Base-by-base conservation (phyloP, 176 grass and related monocot genomes). In the Ensete ventricosum region DNA sequence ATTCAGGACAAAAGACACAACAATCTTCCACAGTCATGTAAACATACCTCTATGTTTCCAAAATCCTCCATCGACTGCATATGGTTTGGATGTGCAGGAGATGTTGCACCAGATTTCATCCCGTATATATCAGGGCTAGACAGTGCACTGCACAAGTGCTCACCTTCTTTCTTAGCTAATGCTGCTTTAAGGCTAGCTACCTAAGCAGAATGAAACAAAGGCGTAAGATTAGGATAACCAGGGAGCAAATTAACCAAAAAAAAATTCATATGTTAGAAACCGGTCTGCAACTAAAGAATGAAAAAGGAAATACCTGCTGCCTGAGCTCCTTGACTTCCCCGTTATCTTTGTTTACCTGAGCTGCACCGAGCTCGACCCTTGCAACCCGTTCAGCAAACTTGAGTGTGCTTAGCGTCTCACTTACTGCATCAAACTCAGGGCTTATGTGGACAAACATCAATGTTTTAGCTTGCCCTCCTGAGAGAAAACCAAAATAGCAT, bases 391-490 rank as follows among this genome's bases (percentile, higher is more conserved):
- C 90, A 65, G 90, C 90, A 78, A 97, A 97, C 62, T 97, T 93
- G 21, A 97, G 87, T 20, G 94, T 91, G 84, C 94, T 91, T 81
- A 93, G 25, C 43, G 83, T 91, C 72, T 93, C 94, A 64, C 88
- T 70, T 12, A 85, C 67, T 53, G 84, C 64, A 49, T 97, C 88
- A 49, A 43, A 69, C 80, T 97, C 88, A 14, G 94, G 88, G 49
- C 84, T 87, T 85, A 93, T 91, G 80, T 97, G 94, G 79, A 97
- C 88, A 59, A 97, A 97, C 94, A 97, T 93, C 75, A 97, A 69
- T 0, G 94, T 91, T 81, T 97, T 97, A 76, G 94, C 94, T 83
- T 97, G 94, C 24, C 94, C 94, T 60, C 94, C 94, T 97, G 80
- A 82, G 80, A 82, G 86, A 53, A 53, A 53, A 53, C 34, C 1